Percentiles rank a stretch among this genome's conserved stretches.
These are phyloP conservation scores for Fagus crenata DNA, from an alignment of 306 rosid species.

Conservation along the genomic window DNA sequence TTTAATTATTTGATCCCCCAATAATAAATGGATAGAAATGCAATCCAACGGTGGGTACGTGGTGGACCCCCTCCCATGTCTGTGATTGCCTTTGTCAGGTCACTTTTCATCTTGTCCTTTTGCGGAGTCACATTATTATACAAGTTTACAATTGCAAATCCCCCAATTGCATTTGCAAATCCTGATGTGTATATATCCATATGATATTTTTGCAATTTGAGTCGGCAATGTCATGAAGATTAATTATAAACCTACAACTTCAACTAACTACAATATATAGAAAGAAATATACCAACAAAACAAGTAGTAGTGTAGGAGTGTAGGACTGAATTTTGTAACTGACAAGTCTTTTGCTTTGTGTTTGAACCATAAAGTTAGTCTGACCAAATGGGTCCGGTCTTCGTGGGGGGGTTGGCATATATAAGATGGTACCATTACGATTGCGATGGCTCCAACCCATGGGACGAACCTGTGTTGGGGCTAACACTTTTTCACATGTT, in stretches of 20 bases:
- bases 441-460: conserved; percentile 18
- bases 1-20: background rate
- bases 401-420: conserved; percentile 1
- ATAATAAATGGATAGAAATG: conserved; percentile 25
- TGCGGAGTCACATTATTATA: no score
- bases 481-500: background rate
- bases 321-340: no score
- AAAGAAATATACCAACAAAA: no score
- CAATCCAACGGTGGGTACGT: conserved; percentile 39
- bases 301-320: no score
- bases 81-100: conserved; percentile 5
- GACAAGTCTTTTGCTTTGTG: conserved; percentile 2
- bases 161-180: no score
- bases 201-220: no score
- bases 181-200: no score
- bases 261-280: no score
- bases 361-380: background rate
- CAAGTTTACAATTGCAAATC: no score
- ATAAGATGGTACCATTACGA: conserved; percentile 7
- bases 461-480: background rate
- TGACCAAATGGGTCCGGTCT: conserved; percentile 17
- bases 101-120: conserved; percentile 4
- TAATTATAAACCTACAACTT: no score
- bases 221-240: no score
- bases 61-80: conserved; percentile 39